These are phyloP conservation scores for Cystobasidium tubakii DNA, from an alignment of 768 basidiomycete species.

Conservation along the genomic window DNA sequence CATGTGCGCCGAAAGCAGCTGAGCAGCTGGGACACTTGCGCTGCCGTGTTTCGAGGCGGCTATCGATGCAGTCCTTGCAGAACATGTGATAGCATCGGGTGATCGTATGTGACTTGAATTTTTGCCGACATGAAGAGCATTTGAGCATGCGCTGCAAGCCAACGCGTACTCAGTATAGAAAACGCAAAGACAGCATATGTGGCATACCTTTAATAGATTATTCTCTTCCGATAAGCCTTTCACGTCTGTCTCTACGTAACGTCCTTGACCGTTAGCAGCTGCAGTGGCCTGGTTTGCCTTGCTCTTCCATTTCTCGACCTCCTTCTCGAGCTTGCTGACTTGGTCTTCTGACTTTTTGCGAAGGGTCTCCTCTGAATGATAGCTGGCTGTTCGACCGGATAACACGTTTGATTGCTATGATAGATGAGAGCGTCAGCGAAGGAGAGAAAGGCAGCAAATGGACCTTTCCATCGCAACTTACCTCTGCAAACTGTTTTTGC, in stretches of 20 bases:
- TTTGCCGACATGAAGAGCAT: conserved; percentile 77
- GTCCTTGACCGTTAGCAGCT: conserved; percentile 20
- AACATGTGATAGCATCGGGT: conserved; percentile 42
- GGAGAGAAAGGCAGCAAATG: background rate
- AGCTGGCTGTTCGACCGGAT: background rate
- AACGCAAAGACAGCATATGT: background rate
- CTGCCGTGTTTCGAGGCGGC: conserved; percentile 80
- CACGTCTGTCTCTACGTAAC: conserved; percentile 14
- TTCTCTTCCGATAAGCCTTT: conserved; percentile 55
- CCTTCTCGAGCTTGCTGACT: conserved; percentile 12
- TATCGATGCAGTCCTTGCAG: conserved; percentile 61
- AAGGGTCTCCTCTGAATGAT: background rate
- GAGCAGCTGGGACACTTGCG: conserved; percentile 91
- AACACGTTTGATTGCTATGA: background rate
- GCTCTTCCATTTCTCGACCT: conserved; percentile 24
- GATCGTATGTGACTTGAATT: conserved; percentile 52
- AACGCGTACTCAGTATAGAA: background rate
- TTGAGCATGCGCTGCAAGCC: conserved; percentile 67
- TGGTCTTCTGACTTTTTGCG: conserved; percentile 14
- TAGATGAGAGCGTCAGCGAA: background rate
- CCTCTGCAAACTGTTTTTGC: conserved; percentile 1
- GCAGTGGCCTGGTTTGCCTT: conserved; percentile 26
- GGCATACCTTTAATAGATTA: background rate
- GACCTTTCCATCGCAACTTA: background rate
- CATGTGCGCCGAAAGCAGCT: conserved; percentile 69